Conservation (phyloP, 2,329 filamentous ascomycete genomes). For the Alternaria hordeiaustralica region DNA sequence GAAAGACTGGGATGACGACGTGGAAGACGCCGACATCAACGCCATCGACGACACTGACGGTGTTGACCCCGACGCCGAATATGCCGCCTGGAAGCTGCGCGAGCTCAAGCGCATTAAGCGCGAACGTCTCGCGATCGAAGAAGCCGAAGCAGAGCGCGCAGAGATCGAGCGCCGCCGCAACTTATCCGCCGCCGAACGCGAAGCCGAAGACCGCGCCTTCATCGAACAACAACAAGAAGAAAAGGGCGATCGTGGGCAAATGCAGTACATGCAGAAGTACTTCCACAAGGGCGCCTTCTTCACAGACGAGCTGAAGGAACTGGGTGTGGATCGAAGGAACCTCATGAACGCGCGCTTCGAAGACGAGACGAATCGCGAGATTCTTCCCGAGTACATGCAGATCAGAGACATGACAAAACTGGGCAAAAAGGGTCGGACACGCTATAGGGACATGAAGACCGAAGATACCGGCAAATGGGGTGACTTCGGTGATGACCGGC, state of each 20-base stretch:
- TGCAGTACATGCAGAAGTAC: constrained; percentile 93
- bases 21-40: constrained; percentile 69
- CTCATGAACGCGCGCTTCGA: constrained; percentile 88
- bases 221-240: constrained; percentile 81
- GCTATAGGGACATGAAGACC: constrained; percentile 83
- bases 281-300: constrained; percentile 97
- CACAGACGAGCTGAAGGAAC: constrained; percentile 77
- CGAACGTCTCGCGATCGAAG: constrained; percentile 83
- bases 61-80: constrained; percentile 84
- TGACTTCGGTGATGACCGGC: constrained; percentile 61
- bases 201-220: constrained; percentile 81
- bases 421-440: constrained; percentile 88
- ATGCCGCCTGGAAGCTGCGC: constrained; percentile 90
- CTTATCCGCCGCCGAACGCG: constrained; percentile 83
- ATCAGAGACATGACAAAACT: constrained; percentile 92
- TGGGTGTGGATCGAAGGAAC: constrained; percentile 79
- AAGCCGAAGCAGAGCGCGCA: constrained; percentile 81
- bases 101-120: constrained; percentile 89
- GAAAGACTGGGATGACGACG: constrained; percentile 81
- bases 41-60: constrained; percentile 91
- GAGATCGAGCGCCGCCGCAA: constrained; percentile 89
- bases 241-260: constrained; percentile 74
- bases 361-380: constrained; percentile 80
- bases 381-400: constrained; percentile 89
- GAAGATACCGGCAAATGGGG: constrained; percentile 95